Conservation (phyloP, 2,329 filamentous ascomycete genomes). For the Colletotrichum euphorbiae region DNA sequence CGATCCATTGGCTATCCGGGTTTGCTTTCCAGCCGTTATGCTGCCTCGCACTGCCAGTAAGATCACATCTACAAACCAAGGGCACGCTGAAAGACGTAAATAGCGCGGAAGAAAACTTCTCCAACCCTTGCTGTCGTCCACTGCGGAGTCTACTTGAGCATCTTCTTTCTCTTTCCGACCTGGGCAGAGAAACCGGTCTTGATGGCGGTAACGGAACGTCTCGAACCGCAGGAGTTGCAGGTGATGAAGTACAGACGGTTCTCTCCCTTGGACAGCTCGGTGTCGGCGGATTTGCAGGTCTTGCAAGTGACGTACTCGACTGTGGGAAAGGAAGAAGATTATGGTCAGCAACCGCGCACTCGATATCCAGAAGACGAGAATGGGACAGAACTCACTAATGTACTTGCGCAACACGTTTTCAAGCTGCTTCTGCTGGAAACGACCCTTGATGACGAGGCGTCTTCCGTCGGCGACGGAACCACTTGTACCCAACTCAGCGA, state of each 20-base stretch:
- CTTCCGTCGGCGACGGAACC: constrained; percentile 94
- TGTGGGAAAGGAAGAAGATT: constrained; percentile 45
- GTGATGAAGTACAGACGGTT: constrained; percentile 96
- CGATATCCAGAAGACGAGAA: not conserved
- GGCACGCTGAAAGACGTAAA: constrained; percentile 39
- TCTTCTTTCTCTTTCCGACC: constrained; percentile 98
- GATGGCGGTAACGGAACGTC: constrained; percentile 95
- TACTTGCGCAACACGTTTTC: constrained; percentile 97
- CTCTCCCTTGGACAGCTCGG: constrained; percentile 97
- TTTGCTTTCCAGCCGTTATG: constrained; percentile 20
- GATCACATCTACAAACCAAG: constrained; percentile 37
- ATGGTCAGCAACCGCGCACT: constrained; percentile 46
- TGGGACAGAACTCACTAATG: constrained; percentile 73
- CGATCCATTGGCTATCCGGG: constrained; percentile 29
- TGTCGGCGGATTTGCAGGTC: constrained; percentile 94
- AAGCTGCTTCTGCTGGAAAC: constrained; percentile 99
- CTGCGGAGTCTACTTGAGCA: constrained; percentile 67
- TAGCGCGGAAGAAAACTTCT: constrained; percentile 32
- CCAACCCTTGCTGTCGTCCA: constrained; percentile 23
- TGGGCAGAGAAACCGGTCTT: constrained; percentile 99
- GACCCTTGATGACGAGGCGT: constrained; percentile 97
- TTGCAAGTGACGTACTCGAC: constrained; percentile 99
- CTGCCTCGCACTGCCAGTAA: constrained; percentile 34
- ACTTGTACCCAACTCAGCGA: constrained; percentile 97
- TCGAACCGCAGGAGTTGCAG: constrained; percentile 76